Evolutionary conservation across 352 stramenopile species (phyloP), one percentile per base, ranked within the genome.

Genomic region (Proteromonas lacertae): DNA sequence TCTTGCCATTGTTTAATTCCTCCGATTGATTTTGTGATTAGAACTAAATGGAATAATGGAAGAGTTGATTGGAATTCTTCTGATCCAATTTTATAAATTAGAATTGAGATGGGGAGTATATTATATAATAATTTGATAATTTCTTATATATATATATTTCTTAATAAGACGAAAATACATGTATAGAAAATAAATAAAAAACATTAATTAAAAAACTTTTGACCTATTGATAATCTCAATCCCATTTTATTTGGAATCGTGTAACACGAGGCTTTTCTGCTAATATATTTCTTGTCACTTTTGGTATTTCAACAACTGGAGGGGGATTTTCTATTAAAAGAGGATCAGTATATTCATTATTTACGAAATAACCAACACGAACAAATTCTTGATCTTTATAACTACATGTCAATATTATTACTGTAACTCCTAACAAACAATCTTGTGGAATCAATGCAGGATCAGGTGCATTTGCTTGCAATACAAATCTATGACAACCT

Each of bases 401-500:
- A 26, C 63, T 81, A 59, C 83, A 96, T 4, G 81, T 93, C 12
- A 98, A 71, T 28, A 96, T 59, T 22, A 93, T 75, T 10, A 96
- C 84, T 0, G 87, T 98, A 5, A 96, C 81, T 30, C 87, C 87
- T n/a, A 96, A 59, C 30, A 96, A 69, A 61, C 95, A 80, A 44
- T 82, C 71, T 36, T 81, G 62, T 24, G 70, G 71, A 57, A 95
- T 89, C 43, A 71, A 45, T 24, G 62, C 52, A 25, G 24, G 16
- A 35, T 35, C 20, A 25, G 37, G 79, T 22, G 78, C 56, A 43
- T 89, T 67, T 28, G 82, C 86, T 53, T 92, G 62, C 24, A 98
- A 73, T 19, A 92, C 69, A 59, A 98, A 98, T 55, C 92, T 93
- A 63, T 94, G 93, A 22, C 81, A 78, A 36, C 87, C 86, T 2